A percentile compares a stretch with the other conserved stretches of the same genome.
These are phyloP conservation scores for Scheffersomyces segobiensis DNA, from an alignment of 1,139 yeast species.

Conservation along the genomic window DNA sequence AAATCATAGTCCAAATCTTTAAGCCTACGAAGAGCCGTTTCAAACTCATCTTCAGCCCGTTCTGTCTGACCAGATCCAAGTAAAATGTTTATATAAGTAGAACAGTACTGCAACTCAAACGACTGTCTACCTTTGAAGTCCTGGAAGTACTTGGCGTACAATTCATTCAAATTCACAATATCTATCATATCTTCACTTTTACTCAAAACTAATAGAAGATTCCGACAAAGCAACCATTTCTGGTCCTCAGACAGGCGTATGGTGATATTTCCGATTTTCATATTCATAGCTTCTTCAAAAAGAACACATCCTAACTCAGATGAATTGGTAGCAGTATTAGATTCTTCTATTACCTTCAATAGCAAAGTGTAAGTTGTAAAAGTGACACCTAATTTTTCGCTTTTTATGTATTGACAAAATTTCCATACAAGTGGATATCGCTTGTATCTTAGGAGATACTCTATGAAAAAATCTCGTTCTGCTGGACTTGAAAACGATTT, in stretches of 20 bases:
- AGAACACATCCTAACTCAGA: constrained; percentile 9
- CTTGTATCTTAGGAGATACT: not conserved
- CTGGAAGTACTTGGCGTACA: constrained; percentile 20
- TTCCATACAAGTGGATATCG: constrained; percentile 2
- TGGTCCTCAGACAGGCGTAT: not conserved
- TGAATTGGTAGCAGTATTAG: not conserved
- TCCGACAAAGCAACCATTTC: not conserved
- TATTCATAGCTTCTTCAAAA: constrained; percentile 14
- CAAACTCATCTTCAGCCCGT: constrained; percentile 22
- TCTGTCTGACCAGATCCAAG: constrained; percentile 26
- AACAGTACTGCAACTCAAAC: constrained; percentile 20
- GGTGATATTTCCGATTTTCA: constrained; percentile 8
- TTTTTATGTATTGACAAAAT: constrained; percentile 4
- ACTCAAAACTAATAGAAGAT: not conserved
- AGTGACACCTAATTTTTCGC: constrained; percentile 1
- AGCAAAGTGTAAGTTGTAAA: constrained; percentile 3
- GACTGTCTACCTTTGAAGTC: not conserved
- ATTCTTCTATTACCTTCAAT: constrained; percentile 3
- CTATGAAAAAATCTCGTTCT: not conserved
- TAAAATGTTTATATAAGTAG: constrained; percentile 24
- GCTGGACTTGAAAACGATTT: not conserved
- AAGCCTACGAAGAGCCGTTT: constrained; percentile 6
- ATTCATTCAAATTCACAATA: constrained; percentile 16
- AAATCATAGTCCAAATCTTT: not conserved
- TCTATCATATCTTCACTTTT: constrained; percentile 11